Evolutionary conservation across 176 grass and related monocot genomes (phyloP), one percentile per base, ranked within the genome.

Genomic region (Carex myosuroides): DNA sequence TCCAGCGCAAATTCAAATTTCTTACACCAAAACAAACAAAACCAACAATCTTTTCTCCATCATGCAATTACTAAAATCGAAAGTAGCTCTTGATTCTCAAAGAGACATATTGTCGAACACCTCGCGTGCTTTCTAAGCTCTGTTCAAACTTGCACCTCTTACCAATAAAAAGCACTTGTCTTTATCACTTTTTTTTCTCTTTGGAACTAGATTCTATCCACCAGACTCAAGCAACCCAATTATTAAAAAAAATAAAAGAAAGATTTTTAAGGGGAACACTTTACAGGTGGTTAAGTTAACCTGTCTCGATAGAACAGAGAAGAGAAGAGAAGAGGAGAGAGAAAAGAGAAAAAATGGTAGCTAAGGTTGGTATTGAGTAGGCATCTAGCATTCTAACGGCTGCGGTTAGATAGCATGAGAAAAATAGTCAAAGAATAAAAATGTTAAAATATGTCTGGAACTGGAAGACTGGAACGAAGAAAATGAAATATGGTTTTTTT

Each of bases 111-210:
- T 13, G 61, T 65, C 80, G 80, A 82, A 52, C 80, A 82, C 61
- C 60, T 82, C 80, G 60, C 80, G 62, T 82, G 80, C 32, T 24
- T 24, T 18, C 60, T 21, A 64, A 83, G 42, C 35, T 68, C 57
- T 14, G 80, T 30, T 83, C 42, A 11, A 8, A 82, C 57, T 67
- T 82, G 42, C 80, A 30, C 11, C 26, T 54, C 42, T 30, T 3
- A 17, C 21, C 14, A 82, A 66, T 50, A 4, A 82, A 81, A 82
- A 82, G 80, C 2, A 67, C 30, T 83, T 10, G 13, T 82, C 79
- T 66, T 13, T 81, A 54, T 66, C 60, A 68, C 59, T 83, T 52
- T 82, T 82, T 82, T 82, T n/a, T 80, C 80, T 67, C 58, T 83
- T 68, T 46, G 5, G 80, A 83, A 83, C 63, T 83, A 30, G 80